Evolutionary conservation across 2,329 filamentous ascomycete genomes (phyloP), one percentile per base, ranked within the genome.

Genomic region (Parastagonospora avenae): DNA sequence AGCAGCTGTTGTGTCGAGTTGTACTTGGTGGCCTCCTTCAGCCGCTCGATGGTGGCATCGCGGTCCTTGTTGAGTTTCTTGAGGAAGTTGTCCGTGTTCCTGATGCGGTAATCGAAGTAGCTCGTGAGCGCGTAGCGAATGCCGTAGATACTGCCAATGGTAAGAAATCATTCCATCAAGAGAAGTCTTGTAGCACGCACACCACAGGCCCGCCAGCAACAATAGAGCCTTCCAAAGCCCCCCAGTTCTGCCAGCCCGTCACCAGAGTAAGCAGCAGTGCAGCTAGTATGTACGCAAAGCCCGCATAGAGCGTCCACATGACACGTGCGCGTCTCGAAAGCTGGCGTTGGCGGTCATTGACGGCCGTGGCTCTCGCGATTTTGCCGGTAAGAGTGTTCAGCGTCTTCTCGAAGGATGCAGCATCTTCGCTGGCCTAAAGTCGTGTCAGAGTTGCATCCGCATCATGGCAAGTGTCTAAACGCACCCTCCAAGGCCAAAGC

Each of bases 21-120:
- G 77, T 97, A 99, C 73, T 90, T 96, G 30, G 94, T 99, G 24
- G 92, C 92, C 51, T 89, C 87, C 76, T 99, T 99, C 57, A 99
- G 85, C 75, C 92, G 92, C 71, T 96, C 89, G 59, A 99, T 97
- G 2, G 92, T 96, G 63, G 86, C 86, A 52, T 90, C 85, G 46
- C 93, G 86, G 73, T 97, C 90, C 46, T 85, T 84, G 65, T 92
- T 86, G 31, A 92, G 82, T 15, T 84, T 84, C 63, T 93, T 88
- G 28, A 97, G 81, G 35, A 88, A 83, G 33, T 80, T 74, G 60
- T 88, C 84, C 9, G 90, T 81, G 12, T 80, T 85, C 16, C 88
- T 83, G 64, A 94, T 88, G 54, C 91, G 90, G 71, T 90, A 95
- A 63, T 88, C 89, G 77, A 91, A 99, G 74, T 89, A 89, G 8